Evolutionary conservation across 306 rosid species (phyloP).

Genomic region (Pterocarpus macrocarpus): DNA sequence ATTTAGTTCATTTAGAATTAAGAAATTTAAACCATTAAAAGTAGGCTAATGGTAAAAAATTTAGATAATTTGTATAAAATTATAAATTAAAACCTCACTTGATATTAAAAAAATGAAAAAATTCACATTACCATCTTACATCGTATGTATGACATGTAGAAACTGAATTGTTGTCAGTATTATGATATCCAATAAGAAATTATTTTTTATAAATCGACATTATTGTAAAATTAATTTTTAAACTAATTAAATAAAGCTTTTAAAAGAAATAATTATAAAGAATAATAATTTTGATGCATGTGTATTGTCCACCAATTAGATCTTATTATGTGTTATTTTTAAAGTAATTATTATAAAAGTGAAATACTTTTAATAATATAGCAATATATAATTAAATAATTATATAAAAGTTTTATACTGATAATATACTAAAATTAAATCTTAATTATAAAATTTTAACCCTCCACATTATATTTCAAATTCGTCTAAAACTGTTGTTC

Average conservation of each 20-base stretch:
- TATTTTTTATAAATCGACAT: neutral
- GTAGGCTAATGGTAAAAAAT: too few relatives aligned
- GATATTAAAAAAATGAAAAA: neutral
- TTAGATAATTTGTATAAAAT: too few relatives aligned
- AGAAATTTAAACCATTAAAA: too few relatives aligned
- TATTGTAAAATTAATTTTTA: neutral
- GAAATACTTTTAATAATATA: too few relatives aligned
- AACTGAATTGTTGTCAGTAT: constrained; percentile 46
- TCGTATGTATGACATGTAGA: constrained; percentile 17
- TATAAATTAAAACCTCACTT: neutral
- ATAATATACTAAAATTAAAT: too few relatives aligned
- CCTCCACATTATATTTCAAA: neutral
- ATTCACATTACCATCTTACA: constrained; percentile 50
- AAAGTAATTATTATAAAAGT: too few relatives aligned
- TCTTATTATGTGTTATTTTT: too few relatives aligned
- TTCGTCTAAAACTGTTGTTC: neutral
- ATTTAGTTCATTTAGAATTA: too few relatives aligned
- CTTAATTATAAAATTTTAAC: neutral
- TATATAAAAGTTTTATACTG: too few relatives aligned
- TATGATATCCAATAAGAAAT: neutral
- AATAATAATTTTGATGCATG: too few relatives aligned
- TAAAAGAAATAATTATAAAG: neutral
- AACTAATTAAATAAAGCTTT: neutral
- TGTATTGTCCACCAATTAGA: too few relatives aligned
- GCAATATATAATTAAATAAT: too few relatives aligned